Evolutionary conservation across 306 rosid species (phyloP), one percentile per base, ranked within the genome.

Genomic region (Vigna hirtella): DNA sequence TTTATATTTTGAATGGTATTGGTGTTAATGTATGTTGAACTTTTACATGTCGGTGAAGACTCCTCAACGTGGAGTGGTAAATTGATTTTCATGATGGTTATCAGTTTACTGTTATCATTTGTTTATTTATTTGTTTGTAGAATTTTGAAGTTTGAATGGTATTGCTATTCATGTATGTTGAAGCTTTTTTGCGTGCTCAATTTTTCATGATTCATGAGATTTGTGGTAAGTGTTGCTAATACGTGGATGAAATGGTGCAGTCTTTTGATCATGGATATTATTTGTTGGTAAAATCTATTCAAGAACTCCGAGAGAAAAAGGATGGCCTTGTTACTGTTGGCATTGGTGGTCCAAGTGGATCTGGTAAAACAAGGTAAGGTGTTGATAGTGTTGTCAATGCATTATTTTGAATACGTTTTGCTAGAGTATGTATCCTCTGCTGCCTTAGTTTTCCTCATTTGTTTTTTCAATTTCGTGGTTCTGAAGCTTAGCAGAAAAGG

Each of bases 301-400:
- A 96, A 96, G 99, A 96, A 83, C 94, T 96, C 48, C 86, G 99
- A 83, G 97, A 90, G 87, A 96, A 86, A 73, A 96, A 96, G 71
- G 89, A 88, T 56, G 94, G 97, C 63, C 85, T 93, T 76, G 99
- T 96, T 61, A 90, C 94, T 7, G 96, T 91, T 77, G 99, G 97
- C 79, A 96, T 96, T 81, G 98, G 99, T 63, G 99, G 99, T 81
- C 96, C 99, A 20, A 88, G 97, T 40, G 99, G 99, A 83, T 96
- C 99, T 28, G 98, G 99, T 77, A 96, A 96, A 91, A 80, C 99
- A 62, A 96, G 99, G 99, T 95, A 86, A 95, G 93, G 93, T 93
- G 79, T 74, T 70, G 68, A 58, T 55, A 53, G 67, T 64, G 50
- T 76, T 70, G 42, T 26, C 26, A 30, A 70, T 66, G 58, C 26